Conservation (phyloP, 768 basidiomycete species). For the Lenzites betulinus region DNA sequence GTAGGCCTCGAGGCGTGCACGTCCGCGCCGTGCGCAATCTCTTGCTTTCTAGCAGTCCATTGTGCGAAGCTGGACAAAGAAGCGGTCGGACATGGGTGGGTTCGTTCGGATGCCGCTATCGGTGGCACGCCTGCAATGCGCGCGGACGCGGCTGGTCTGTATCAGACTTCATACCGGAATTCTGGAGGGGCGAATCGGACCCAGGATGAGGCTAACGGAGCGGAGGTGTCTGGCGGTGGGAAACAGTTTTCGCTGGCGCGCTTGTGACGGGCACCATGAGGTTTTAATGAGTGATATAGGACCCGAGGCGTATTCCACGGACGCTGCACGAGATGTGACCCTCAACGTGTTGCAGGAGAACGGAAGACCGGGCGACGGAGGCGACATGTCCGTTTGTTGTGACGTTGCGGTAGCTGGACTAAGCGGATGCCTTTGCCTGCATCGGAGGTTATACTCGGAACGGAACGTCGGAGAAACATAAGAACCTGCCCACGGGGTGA, state of each 20-base stretch:
- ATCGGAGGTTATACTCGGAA: too few relatives aligned
- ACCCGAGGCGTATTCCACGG: background rate
- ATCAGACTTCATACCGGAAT: constrained; percentile 15
- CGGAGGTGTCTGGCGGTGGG: constrained; percentile 1
- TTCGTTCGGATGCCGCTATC: background rate
- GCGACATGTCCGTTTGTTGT: background rate
- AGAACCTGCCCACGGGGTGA: too few relatives aligned
- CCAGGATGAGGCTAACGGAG: background rate
- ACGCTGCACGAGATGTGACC: background rate
- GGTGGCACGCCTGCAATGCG: background rate
- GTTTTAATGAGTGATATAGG: constrained; percentile 5
- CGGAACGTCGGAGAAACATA: too few relatives aligned
- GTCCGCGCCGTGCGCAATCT: background rate
- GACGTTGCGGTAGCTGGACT: background rate
- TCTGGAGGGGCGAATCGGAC: constrained; percentile 1
- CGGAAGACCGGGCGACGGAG: background rate
- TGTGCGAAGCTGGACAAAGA: background rate
- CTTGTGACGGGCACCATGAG: background rate
- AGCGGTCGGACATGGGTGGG: background rate
- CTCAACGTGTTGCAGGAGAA: constrained; percentile 12
- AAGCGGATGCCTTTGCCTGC: background rate
- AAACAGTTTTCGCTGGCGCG: background rate
- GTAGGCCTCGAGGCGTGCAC: background rate
- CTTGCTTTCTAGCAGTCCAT: background rate
- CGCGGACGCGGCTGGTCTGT: background rate